phyloP scores from a whole-genome alignment of 2,329 filamentous ascomycete genomes.

The Nemania sp. region DNA sequence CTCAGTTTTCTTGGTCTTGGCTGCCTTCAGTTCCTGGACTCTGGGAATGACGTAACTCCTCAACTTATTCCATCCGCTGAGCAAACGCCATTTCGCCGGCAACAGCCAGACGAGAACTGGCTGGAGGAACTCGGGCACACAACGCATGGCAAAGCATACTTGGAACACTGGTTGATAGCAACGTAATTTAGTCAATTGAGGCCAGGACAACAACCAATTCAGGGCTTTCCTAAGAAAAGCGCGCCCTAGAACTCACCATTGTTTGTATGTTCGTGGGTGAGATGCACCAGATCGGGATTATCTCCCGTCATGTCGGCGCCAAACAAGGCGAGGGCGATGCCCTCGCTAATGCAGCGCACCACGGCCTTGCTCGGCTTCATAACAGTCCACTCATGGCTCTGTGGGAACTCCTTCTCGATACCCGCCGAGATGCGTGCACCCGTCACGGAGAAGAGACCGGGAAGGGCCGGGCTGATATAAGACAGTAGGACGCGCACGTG shows the following conservation, averaged over 20 bases:
- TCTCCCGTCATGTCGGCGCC: not conserved
- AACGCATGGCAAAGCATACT: conserved; percentile 10
- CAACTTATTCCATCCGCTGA: conserved; percentile 6
- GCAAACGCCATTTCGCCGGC: conserved; percentile 17
- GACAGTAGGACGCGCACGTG: conserved; percentile 7
- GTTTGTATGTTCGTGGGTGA: conserved; percentile 9
- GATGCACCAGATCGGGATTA: conserved; percentile 2
- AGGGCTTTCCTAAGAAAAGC: no score
- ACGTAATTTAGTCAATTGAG: no score
- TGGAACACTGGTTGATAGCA: conserved; percentile 1
- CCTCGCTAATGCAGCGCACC: conserved; percentile 19
- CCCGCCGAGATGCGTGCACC: not conserved
- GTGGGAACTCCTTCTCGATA: not conserved
- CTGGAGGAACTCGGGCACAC: conserved; percentile 7
- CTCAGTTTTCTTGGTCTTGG: not conserved
- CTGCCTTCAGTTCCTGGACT: not conserved
- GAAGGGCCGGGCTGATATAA: conserved; percentile 9
- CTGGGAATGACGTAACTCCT: conserved; percentile 3
- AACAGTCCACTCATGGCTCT: not conserved
- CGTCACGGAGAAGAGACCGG: not conserved
- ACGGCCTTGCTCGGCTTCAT: conserved; percentile 1
- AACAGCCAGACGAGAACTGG: conserved; percentile 20
- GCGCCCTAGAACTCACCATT: not conserved
- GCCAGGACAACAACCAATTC: no score
- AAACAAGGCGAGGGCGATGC: conserved; percentile 10